Conservation (phyloP, 768 basidiomycete genomes). For the Kwoniella heveanensis region DNA sequence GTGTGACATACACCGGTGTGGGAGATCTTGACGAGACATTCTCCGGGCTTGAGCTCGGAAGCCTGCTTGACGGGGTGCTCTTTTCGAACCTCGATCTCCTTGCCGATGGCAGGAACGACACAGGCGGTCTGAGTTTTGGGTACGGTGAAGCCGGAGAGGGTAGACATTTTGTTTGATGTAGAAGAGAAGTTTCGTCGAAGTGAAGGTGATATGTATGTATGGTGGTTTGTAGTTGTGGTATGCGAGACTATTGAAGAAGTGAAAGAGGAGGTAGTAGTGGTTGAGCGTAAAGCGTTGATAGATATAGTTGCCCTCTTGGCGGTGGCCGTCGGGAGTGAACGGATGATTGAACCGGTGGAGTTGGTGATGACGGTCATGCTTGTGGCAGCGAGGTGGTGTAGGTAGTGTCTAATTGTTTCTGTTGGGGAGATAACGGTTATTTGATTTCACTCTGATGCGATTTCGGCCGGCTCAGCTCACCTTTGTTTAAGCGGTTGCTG, state of each 20-base stretch:
- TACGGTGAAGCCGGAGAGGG: conserved; percentile 17
- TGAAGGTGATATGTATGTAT: neutral
- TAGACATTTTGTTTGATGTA: conserved; percentile 16
- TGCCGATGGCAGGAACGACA: conserved; percentile 10
- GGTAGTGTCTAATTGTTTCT: neutral
- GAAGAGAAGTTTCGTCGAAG: conserved; percentile 7
- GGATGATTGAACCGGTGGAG: conserved; percentile 21
- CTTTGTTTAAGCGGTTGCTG: neutral
- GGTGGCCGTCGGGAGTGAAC: conserved; percentile 21
- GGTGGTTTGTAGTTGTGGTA: conserved; percentile 1
- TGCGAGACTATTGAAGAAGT: neutral
- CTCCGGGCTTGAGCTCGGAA: conserved; percentile 22
- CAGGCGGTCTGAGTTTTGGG: conserved; percentile 25
- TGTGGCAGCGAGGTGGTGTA: neutral
- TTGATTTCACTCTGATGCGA: neutral
- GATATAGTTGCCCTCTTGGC: conserved; percentile 10
- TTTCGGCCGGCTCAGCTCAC: conserved; percentile 1
- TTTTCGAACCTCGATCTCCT: conserved; percentile 8
- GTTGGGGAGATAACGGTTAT: conserved; percentile 7
- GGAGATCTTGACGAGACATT: conserved; percentile 67
- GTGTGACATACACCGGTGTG: conserved; percentile 80
- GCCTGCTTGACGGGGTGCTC: conserved; percentile 27
- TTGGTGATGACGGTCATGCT: neutral
- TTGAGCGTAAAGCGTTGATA: neutral
- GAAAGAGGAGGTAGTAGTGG: neutral